These are phyloP conservation scores for Phytophthora macrochlamydospora DNA, from an alignment of 352 stramenopile species.

Conservation along the genomic window DNA sequence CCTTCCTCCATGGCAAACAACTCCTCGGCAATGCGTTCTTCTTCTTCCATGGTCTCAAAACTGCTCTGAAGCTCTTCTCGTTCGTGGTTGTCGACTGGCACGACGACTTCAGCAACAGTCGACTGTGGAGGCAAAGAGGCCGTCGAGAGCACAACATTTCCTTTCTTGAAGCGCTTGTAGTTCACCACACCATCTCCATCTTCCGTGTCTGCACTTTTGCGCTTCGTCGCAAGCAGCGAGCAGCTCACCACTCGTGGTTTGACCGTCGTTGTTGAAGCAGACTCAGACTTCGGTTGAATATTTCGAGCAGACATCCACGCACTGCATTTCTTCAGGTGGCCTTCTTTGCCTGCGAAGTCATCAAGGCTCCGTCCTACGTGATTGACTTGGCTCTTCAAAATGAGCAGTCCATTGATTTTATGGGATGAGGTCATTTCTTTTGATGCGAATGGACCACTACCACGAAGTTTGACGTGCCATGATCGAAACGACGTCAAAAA, in stretches of 20 bases:
- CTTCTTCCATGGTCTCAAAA: constrained; percentile 73
- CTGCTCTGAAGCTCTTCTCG: constrained; percentile 59
- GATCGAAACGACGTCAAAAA: too few relatives aligned
- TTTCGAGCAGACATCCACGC: constrained; percentile 41
- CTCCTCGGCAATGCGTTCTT: constrained; percentile 85
- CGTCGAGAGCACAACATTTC: constrained; percentile 48
- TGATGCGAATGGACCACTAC: too few relatives aligned
- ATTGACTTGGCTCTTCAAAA: too few relatives aligned
- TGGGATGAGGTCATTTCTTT: too few relatives aligned
- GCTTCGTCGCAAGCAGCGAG: constrained; percentile 57
- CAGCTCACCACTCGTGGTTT: constrained; percentile 61
- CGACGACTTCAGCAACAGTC: constrained; percentile 50
- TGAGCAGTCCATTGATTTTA: too few relatives aligned
- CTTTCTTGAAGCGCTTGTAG: constrained; percentile 89
- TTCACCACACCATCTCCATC: constrained; percentile 41
- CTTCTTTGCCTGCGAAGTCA: constrained; percentile 4
- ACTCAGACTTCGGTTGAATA: constrained; percentile 30
- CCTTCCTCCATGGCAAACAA: constrained; percentile 85
- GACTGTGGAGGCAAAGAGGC: constrained; percentile 58
- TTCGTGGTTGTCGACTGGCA: constrained; percentile 68
- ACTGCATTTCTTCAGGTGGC: constrained; percentile 5
- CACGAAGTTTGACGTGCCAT: too few relatives aligned
- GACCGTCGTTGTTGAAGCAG: constrained; percentile 25
- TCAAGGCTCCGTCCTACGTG: constrained; percentile 4
- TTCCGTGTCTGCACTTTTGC: constrained; percentile 1